Conservation (phyloP, 2,329 filamentous ascomycete species). For the Pyricularia sp. region DNA sequence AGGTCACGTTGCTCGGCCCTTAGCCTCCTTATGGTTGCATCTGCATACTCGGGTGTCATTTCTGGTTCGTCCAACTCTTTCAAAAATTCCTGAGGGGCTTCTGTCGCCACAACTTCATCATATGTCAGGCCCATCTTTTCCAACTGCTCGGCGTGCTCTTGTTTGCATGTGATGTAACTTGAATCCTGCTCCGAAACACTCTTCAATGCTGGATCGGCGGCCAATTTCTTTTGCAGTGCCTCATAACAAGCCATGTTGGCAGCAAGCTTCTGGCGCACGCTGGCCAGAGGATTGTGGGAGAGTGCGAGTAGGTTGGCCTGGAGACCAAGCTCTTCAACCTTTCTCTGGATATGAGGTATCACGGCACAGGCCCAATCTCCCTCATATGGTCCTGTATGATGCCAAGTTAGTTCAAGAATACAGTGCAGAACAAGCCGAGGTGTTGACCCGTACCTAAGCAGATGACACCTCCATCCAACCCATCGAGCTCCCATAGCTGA, state of each 20-base stretch:
- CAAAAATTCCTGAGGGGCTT: not conserved
- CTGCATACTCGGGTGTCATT: not conserved
- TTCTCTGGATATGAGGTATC: conserved; percentile 7
- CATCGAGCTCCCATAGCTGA: conserved; percentile 81
- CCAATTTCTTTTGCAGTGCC: conserved; percentile 24
- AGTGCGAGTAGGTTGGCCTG: conserved; percentile 58
- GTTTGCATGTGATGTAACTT: conserved; percentile 9
- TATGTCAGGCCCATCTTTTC: conserved; percentile 20
- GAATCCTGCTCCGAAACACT: not conserved
- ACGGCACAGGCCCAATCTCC: conserved; percentile 2
- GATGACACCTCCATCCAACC: conserved; percentile 63
- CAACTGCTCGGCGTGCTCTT: conserved; percentile 9
- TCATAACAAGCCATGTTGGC: conserved; percentile 28
- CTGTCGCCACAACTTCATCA: conserved; percentile 14
- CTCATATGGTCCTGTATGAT: not conserved
- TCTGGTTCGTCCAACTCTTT: not conserved
- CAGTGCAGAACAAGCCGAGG: not conserved
- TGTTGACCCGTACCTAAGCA: conserved; percentile 40
- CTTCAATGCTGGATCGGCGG: conserved; percentile 4
- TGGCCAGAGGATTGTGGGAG: conserved; percentile 52
- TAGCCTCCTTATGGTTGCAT: conserved; percentile 7
- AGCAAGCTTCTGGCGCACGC: conserved; percentile 37
- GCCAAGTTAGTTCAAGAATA: not conserved
- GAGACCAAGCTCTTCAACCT: not conserved
- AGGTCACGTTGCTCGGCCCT: conserved; percentile 29